A percentile compares a stretch with the other conserved stretches of the same genome.
phyloP scores from a whole-genome alignment of 108 stramenopile species.

The Cyclotella baltica region DNA sequence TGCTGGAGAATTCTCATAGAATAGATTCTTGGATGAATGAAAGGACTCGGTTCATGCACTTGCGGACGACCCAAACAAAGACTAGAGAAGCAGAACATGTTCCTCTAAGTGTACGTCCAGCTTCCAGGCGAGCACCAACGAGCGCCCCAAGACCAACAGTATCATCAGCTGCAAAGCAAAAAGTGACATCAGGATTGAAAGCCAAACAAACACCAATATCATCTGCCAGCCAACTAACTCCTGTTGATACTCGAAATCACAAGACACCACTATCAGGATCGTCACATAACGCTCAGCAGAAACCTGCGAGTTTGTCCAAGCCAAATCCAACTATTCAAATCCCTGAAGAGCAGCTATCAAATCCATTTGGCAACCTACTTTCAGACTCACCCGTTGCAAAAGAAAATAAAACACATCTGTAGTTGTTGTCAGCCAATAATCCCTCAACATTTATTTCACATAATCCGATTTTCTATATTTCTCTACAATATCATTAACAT shows the following conservation, averaged over 20 bases:
- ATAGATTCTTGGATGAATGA: slow-evolving; percentile 75
- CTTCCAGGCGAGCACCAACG: background rate
- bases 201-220: background rate
- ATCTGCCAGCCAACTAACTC: background rate
- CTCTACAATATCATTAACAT: background rate
- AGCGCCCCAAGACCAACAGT: background rate
- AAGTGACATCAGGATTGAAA: background rate
- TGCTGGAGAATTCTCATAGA: slow-evolving; percentile 69
- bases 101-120: background rate
- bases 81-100: slow-evolving; percentile 4
- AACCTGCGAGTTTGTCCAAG: slow-evolving; percentile 6
- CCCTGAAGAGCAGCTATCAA: slow-evolving; percentile 15
- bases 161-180: background rate
- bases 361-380: slow-evolving; percentile 44
- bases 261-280: slow-evolving; percentile 23
- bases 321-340: background rate
- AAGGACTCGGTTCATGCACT: slow-evolving; percentile 81
- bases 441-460: too few species aligned
- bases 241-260: background rate
- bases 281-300: slow-evolving; percentile 23
- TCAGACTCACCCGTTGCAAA: slow-evolving; percentile 34
- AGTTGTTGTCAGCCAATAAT: background rate
- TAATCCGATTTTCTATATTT: too few species aligned
- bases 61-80: slow-evolving; percentile 67
- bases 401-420: slow-evolving; percentile 16